Percentiles rank a stretch among this genome's conserved stretches.
Evolutionary conservation across 2,329 filamentous ascomycete species (phyloP).

Genomic region (Clathrospora elynae): DNA sequence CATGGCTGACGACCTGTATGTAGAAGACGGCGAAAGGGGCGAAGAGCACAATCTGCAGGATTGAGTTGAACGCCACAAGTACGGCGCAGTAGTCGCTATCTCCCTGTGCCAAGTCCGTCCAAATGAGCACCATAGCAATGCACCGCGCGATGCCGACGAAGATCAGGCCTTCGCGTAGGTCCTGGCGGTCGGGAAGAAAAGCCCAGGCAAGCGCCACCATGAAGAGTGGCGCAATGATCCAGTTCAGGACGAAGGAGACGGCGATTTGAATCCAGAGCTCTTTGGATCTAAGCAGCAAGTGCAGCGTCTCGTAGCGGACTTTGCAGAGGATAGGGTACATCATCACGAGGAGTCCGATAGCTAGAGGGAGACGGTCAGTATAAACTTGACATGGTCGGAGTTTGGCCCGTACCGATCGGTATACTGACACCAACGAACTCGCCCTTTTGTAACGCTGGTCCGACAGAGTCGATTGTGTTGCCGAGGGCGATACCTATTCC

Average conservation of each 20-base stretch:
- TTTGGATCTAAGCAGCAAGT: conserved; percentile 65
- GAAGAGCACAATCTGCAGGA: conserved; percentile 56
- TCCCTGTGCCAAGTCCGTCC: conserved; percentile 77
- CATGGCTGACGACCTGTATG: conserved; percentile 68
- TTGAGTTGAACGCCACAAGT: conserved; percentile 56
- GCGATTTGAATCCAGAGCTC: conserved; percentile 77
- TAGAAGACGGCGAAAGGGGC: conserved; percentile 56
- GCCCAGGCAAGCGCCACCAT: conserved; percentile 78
- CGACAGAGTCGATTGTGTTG: conserved; percentile 71
- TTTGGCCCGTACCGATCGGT: conserved; percentile 61
- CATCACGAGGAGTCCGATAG: conserved; percentile 82
- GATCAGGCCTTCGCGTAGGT: conserved; percentile 68
- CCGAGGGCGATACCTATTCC: conserved; percentile 73
- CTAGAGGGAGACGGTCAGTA: conserved; percentile 48
- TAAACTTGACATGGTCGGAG: neutral
- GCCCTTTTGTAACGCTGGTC: conserved; percentile 68
- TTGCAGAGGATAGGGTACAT: conserved; percentile 95
- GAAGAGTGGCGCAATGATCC: conserved; percentile 79
- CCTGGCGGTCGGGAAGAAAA: conserved; percentile 51
- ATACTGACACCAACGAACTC: conserved; percentile 73
- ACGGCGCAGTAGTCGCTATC: conserved; percentile 80
- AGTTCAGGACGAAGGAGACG: conserved; percentile 79
- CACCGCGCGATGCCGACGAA: conserved; percentile 84
- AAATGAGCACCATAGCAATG: conserved; percentile 87
- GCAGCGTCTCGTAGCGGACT: conserved; percentile 76